These are phyloP conservation scores for Salvia splendens DNA, from an alignment of 257 asterid genomes.

Conservation along the genomic window DNA sequence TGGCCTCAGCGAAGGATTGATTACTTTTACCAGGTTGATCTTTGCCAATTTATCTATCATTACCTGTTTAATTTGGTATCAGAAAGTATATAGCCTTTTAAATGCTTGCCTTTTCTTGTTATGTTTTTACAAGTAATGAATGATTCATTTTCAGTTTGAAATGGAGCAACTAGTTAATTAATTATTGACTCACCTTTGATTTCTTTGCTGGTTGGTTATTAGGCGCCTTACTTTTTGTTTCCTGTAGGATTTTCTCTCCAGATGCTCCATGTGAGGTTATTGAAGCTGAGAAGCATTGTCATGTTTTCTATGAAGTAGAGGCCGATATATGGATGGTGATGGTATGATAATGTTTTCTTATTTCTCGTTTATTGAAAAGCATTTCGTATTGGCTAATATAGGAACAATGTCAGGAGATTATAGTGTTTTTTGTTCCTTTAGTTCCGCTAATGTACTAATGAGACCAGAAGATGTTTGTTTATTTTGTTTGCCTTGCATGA, in stretches of 20 bases:
- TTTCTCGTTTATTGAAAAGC: constrained; percentile 20
- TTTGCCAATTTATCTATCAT: background rate
- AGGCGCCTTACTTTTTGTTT: constrained; percentile 21
- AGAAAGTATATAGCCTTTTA: background rate
- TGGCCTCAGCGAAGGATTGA: constrained; percentile 57
- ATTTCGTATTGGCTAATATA: background rate
- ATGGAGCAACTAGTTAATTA: background rate
- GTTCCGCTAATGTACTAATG: background rate
- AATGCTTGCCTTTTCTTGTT: background rate
- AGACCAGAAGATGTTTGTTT: too few relatives aligned
- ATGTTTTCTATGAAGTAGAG: constrained; percentile 91
- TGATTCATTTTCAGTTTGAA: constrained; percentile 10
- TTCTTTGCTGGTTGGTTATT: constrained; percentile 15
- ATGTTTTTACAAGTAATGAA: background rate
- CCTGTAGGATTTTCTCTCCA: constrained; percentile 89
- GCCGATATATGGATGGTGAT: constrained; percentile 99
- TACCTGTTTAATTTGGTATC: background rate
- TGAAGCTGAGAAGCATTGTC: constrained; percentile 94
- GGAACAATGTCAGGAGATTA: constrained; percentile 10
- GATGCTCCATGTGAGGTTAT: constrained; percentile 92
- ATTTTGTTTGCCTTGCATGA: too few relatives aligned
- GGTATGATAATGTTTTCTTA: constrained; percentile 52
- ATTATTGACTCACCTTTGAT: background rate
- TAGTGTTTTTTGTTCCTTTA: background rate
- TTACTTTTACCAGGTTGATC: constrained; percentile 75